Evolutionary conservation across 176 grass and related monocot species (phyloP), one percentile per base, ranked within the genome.

Genomic region (Musa beccarii): DNA sequence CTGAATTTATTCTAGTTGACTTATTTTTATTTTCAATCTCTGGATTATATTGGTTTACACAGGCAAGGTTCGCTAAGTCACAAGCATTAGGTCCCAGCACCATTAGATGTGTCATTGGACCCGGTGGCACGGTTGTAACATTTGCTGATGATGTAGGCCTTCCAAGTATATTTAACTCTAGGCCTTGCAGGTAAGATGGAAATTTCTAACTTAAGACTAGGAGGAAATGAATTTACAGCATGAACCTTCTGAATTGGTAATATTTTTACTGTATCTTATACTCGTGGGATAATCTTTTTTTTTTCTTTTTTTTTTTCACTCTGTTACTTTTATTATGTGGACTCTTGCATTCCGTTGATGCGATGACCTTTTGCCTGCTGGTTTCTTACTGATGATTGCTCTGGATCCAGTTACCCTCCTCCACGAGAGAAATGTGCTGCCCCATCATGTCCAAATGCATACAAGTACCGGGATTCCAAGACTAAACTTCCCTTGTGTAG

Each of bases 381-480:
- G 1, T 59, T 63, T 49, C 57, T 56, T 21, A 57, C 66, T 79
- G 28, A 69, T 73, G 62, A 26, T 77, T 72, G 78, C 75, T 43
- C 68, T 83, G 71, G 43, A 52, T 25, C 81, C 80, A 99, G 95
- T 82, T 99, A 99, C 82, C 95, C 95, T 50, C 95, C 95, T 76
- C 86, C 95, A 29, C 86, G 95, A 79, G 95, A 94, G 90, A 99
- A 92, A 78, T 99, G 95, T 11, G 95, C 90, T 23, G 95, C 81
- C 10, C 95, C 95, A 10, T 82, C 29, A 0, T 99, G 95, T 83
- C 72, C 86, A 83, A 99, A 94, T 49, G 79, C 88, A 2, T 99
- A 99, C 90, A 99, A 94, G 79, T 99, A 99, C 68, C 86, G 90
- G 0, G 91, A 99, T 66, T 91, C 95, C 24, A 91, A 99, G 83